These are phyloP conservation scores for Lepraria neglecta DNA, from an alignment of 495 filamentous ascomycete species.

Conservation along the genomic window DNA sequence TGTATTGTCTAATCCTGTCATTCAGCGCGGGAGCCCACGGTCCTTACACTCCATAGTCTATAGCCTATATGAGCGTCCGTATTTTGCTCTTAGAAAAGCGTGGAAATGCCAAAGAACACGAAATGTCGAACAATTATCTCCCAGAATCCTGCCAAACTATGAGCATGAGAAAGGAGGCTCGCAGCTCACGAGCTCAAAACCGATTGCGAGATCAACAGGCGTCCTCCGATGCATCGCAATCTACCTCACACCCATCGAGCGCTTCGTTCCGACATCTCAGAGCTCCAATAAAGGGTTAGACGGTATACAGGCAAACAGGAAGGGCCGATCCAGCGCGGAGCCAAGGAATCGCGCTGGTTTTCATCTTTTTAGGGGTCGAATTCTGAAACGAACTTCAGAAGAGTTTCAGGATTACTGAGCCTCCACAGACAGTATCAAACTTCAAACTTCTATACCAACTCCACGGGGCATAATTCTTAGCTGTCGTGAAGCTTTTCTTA, in stretches of 20 bases:
- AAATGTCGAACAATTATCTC: neutral
- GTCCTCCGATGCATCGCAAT: too few species aligned
- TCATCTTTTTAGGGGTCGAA: neutral
- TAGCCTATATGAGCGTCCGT: neutral
- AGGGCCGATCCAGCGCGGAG: neutral
- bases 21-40: constrained; percentile 11
- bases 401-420: constrained; percentile 6
- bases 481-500: too few species aligned
- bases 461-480: too few species aligned
- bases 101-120: neutral
- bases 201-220: neutral
- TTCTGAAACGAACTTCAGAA: constrained; percentile 5
- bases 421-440: neutral
- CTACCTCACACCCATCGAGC: neutral
- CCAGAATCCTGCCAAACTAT: neutral
- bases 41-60: constrained; percentile 8
- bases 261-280: neutral
- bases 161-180: neutral
- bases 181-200: neutral
- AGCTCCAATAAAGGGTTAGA: neutral
- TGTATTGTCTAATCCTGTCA: constrained; percentile 14
- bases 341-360: neutral
- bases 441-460: too few species aligned
- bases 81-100: neutral
- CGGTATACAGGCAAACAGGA: neutral